Evolutionary conservation across 768 basidiomycete species (phyloP), one percentile per base, ranked within the genome.

Genomic region (Xanthoconium purpureum): DNA sequence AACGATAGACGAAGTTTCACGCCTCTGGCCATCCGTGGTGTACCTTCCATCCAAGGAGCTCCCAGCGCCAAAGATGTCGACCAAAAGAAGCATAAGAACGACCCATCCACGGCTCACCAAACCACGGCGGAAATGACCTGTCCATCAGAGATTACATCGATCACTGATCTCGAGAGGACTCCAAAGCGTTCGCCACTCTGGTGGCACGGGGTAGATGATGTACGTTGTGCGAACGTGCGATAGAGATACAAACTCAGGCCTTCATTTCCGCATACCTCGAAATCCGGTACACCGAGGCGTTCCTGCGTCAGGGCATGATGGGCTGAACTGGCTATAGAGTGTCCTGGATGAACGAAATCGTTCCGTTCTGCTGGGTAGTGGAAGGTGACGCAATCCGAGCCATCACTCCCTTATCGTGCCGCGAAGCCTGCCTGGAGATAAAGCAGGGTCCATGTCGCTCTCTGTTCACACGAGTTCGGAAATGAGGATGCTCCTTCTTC

Each of bases 261-360:
- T 68, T 68, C 68, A 68, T 68, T 57, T 68, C 66, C 66, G 66
- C 44, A 60, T 29, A 45, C 52, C 50, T 57, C 66, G 68, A 60
- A 51, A 50, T 58, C 68, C 66, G 68, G n/a, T 37, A 45, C 44
- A 55, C 66, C 67, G 66, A 68, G 66, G 66, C 45, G 63, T 68
- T 68, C 66, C 68, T 67, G 60, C 55, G 20, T 28, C 56, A 57
- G 59, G 63, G 1, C 12, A 47, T 20, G 44, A 47, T 40, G 30
- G 55, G 60, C 55, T 57, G 65, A 70, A 67, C 60, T 55, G 65
- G 67, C 58, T 62, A 69, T 58, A 46, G 47, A 17, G 10, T 70
- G 47, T 60, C 66, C 58, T 15, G 40, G 52, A 67, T 38, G 42
- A 55, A 51, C 42, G 47, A 29, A 54, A 54, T 56, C 52, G 45